Evolutionary conservation across 2,329 filamentous ascomycete species (phyloP).

Genomic region (Beauveria asiatica): DNA sequence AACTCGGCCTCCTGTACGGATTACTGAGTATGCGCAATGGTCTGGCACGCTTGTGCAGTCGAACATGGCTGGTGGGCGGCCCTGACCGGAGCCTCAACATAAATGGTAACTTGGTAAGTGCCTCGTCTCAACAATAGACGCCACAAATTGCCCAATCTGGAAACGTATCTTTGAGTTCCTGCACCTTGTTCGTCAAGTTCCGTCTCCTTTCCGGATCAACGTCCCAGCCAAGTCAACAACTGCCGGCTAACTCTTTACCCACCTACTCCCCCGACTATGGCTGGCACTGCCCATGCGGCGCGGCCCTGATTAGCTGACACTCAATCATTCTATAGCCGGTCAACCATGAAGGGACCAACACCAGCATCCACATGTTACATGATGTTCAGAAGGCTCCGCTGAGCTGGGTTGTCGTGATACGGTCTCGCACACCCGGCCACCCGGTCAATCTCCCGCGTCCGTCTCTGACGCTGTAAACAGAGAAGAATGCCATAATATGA

Average conservation of each 20-base stretch:
- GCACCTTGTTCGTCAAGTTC: background rate
- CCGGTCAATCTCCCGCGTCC: background rate
- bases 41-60: background rate
- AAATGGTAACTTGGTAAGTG: too few relatives aligned
- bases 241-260: background rate
- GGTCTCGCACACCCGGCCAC: background rate
- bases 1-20: background rate
- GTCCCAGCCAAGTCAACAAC: too few relatives aligned
- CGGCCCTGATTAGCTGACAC: background rate
- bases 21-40: background rate
- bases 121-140: background rate
- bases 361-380: background rate
- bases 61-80: too few relatives aligned
- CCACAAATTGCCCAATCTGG: background rate
- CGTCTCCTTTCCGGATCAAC: background rate
- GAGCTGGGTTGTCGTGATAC: background rate
- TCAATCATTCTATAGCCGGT: background rate
- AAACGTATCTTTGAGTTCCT: background rate
- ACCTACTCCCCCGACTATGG: background rate
- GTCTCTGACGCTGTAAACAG: background rate
- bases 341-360: background rate
- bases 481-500: background rate
- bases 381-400: background rate
- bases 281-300: too few relatives aligned
- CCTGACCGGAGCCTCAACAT: background rate